Percentiles rank a stretch among this genome's conserved stretches.
Conservation (phyloP, 768 basidiomycete species). For the Nevesoporus exiguus region DNA sequence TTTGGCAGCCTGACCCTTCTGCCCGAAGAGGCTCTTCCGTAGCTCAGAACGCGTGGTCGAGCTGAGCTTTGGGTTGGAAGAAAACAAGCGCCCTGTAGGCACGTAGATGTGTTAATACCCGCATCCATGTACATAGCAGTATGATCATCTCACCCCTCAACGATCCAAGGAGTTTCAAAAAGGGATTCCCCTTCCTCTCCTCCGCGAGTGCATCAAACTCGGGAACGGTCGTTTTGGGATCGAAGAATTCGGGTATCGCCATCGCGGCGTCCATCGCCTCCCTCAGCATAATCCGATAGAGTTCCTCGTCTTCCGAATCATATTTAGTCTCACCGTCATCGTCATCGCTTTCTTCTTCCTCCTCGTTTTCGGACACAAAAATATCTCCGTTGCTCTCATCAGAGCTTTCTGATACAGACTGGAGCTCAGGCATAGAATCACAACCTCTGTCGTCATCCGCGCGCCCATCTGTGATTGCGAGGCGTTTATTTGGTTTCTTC, state of each 20-base stretch:
- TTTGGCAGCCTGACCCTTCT: conserved; percentile 17
- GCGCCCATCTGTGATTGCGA: conserved; percentile 49
- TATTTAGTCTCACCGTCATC: conserved; percentile 45
- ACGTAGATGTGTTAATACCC: conserved; percentile 7
- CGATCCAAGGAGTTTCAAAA: conserved; percentile 71
- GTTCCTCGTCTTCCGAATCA: conserved; percentile 68
- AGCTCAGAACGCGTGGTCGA: conserved; percentile 35
- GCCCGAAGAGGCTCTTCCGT: conserved; percentile 25
- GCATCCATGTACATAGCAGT: background rate
- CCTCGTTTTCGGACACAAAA: conserved; percentile 29
- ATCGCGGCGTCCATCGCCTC: conserved; percentile 73
- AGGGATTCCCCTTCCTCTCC: conserved; percentile 67
- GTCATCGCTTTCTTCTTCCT: conserved; percentile 33
- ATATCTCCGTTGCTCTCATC: conserved; percentile 40
- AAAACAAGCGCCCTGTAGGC: conserved; percentile 60
- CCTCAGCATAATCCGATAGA: conserved; percentile 54
- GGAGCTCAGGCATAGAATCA: conserved; percentile 63
- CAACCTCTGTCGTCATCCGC: conserved; percentile 40
- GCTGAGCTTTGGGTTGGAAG: conserved; percentile 43
- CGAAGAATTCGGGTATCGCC: conserved; percentile 55
- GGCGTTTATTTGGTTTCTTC: conserved; percentile 36
- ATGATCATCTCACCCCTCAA: conserved; percentile 52
- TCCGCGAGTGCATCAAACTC: conserved; percentile 44
- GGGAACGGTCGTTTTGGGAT: conserved; percentile 44
- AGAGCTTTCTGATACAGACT: conserved; percentile 61